Conservation (phyloP, 2,329 filamentous ascomycete genomes). For the Penicillium sp. region DNA sequence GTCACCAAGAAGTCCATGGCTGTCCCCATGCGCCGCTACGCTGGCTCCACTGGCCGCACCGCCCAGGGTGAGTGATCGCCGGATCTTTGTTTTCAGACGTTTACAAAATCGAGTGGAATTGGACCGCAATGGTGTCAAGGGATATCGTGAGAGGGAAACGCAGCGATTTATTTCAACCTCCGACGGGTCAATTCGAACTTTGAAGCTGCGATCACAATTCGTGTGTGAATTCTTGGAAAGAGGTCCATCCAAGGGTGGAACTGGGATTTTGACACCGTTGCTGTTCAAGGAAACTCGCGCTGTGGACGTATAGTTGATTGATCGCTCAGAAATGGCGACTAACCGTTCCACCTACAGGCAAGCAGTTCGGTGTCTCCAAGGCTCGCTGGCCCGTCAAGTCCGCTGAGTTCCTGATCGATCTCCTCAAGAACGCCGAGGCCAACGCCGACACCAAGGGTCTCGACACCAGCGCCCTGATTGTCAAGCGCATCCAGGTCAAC, state of each 20-base stretch:
- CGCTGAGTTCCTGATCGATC: conserved; percentile 92
- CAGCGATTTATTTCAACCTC: too few species aligned
- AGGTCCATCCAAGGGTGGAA: too few species aligned
- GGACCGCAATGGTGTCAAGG: conserved; percentile 10
- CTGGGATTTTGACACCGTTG: conserved; percentile 9
- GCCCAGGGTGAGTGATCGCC: conserved; percentile 78
- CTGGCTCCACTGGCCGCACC: conserved; percentile 88
- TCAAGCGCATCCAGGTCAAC: conserved; percentile 99
- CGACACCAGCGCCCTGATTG: conserved; percentile 92
- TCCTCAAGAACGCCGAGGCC: conserved; percentile 96
- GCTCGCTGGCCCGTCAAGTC: conserved; percentile 99
- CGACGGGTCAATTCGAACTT: too few species aligned
- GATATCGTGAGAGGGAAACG: neutral
- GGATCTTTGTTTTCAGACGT: conserved; percentile 7
- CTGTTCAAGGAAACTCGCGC: conserved; percentile 7
- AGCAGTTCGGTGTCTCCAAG: conserved; percentile 96
- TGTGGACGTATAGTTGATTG: conserved; percentile 1
- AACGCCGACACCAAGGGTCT: conserved; percentile 96
- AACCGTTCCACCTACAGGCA: conserved; percentile 57
- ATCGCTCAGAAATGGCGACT: conserved; percentile 10
- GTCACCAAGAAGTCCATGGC: conserved; percentile 96
- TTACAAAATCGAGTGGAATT: conserved; percentile 10
- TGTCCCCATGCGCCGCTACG: conserved; percentile 96
- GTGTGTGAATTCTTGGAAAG: too few species aligned
- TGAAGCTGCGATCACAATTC: too few species aligned